Conservation (phyloP, 805 yeast species). For the Schwanniomyces polymorphus region DNA sequence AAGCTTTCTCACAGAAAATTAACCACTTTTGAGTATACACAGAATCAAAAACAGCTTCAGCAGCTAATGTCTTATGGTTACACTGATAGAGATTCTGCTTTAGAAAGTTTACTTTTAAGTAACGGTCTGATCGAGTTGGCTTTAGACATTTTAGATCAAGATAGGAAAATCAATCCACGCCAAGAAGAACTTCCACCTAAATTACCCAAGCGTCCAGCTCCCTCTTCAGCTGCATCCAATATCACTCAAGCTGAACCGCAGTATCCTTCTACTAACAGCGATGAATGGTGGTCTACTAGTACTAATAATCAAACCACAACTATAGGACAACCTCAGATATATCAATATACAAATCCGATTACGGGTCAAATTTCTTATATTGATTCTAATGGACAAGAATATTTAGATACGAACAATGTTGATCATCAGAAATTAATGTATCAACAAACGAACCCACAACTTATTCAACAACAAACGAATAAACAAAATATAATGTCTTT, state of each 20-base stretch:
- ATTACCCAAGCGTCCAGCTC: constrained; percentile 39
- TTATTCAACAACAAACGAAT: constrained; percentile 34
- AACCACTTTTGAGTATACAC: constrained; percentile 52
- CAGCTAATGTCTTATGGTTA: constrained; percentile 54
- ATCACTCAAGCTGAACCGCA: constrained; percentile 13
- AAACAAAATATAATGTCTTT: constrained; percentile 41
- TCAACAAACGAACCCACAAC: constrained; percentile 35
- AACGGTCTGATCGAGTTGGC: constrained; percentile 64
- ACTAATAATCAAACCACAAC: constrained; percentile 9
- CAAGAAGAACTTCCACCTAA: constrained; percentile 49
- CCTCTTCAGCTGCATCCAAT: constrained; percentile 3
- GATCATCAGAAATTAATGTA: constrained; percentile 41
- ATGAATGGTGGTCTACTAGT: constrained; percentile 36
- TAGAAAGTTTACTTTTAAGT: constrained; percentile 62
- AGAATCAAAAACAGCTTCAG: constrained; percentile 49
- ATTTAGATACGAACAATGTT: constrained; percentile 48
- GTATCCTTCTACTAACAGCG: constrained; percentile 3
- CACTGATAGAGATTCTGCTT: constrained; percentile 52
- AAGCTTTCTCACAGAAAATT: constrained; percentile 50
- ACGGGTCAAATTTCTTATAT: constrained; percentile 69
- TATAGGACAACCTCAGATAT: constrained; percentile 47
- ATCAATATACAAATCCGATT: constrained; percentile 69
- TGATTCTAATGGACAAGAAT: constrained; percentile 68
- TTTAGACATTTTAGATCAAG: constrained; percentile 51
- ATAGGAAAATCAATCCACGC: constrained; percentile 30